phyloP scores from a whole-genome alignment of 2,329 filamentous ascomycete genomes.

The Thermothelomyces thermophilus region DNA sequence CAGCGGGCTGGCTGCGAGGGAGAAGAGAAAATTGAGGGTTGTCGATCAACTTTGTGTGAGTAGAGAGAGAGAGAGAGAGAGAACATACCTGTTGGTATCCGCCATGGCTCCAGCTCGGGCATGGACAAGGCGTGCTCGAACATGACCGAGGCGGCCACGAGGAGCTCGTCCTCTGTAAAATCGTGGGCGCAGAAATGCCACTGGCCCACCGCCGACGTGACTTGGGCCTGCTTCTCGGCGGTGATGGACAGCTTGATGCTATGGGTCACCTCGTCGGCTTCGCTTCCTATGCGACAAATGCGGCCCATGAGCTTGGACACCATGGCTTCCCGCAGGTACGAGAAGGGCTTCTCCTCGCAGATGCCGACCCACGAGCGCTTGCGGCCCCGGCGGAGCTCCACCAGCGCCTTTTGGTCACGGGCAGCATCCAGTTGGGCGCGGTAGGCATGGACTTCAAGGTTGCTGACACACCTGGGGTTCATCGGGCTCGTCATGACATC shows the following conservation, averaged over 20 bases:
- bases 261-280: slow-evolving; percentile 55
- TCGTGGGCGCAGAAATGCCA: slow-evolving; percentile 91
- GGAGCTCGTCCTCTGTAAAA: slow-evolving; percentile 82
- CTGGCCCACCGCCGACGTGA: slow-evolving; percentile 63
- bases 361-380: slow-evolving; percentile 91
- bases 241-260: slow-evolving; percentile 62
- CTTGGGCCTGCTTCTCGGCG: slow-evolving; percentile 54
- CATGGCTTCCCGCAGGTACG: slow-evolving; percentile 88
- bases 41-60: too few species aligned
- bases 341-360: slow-evolving; percentile 76
- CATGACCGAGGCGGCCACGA: slow-evolving; percentile 80
- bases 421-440: slow-evolving; percentile 70
- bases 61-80: not conserved
- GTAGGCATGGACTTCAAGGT: slow-evolving; percentile 77
- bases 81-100: slow-evolving; percentile 61
- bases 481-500: slow-evolving; percentile 82
- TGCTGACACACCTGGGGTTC: slow-evolving; percentile 64
- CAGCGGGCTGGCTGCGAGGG: not conserved
- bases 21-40: too few species aligned
- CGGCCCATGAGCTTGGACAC: slow-evolving; percentile 84
- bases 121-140: slow-evolving; percentile 79
- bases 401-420: slow-evolving; percentile 63
- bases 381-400: slow-evolving; percentile 66
- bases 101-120: slow-evolving; percentile 75
- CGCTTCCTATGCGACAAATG: slow-evolving; percentile 66